Base-by-base conservation (phyloP, 192 early-diverging fungal species). In the Coemansia sp. region DNA sequence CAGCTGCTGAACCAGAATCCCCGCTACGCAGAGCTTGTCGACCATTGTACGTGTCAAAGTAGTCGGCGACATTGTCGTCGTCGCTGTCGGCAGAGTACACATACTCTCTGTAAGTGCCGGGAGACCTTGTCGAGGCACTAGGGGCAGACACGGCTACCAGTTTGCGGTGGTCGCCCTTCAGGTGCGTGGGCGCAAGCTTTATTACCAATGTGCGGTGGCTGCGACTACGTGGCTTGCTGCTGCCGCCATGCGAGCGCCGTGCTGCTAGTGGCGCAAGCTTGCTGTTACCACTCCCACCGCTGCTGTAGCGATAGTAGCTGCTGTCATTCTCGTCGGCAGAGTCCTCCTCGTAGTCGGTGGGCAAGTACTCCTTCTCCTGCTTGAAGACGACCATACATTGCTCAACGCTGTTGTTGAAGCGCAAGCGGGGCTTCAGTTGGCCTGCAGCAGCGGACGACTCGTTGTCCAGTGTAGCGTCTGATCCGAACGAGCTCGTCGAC, bases 361-460 rank as follows among this genome's bases (percentile, higher is more conserved):
- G 73, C 66, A 80, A 51, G 23, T 70, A 76, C 73, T 84, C 83
- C 59, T 71, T 74, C 39, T 83, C 80, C 58, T 83, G 74, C 33
- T 73, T 69, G 57, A 83, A 83, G 63, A 81, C 71, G 3, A 77
- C 78, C 77, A 81, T 81, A 48, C 83, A 84, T 48, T 84, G 83
- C 75, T 84, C 83, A 18, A 84, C 83, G 16, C 59, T 61, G 62
- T 80, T 61, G 60, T 84, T 84, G 67, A 84, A 84, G 38, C 83
- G 71, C 58, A 84, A 43, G 8, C 78, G 71, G 14, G 83, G 78
- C 65, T 66, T 60, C 5, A 73, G 58, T 16, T 42, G n/a, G 36
- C 26, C 20, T 21, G 56, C 46, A 33, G 4, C 31, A 4, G 62
- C 35, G 13, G 63, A 59, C 20, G 31, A 38, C 35, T 74, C 79